Evolutionary conservation across 495 filamentous ascomycete species (phyloP), one percentile per base, ranked within the genome.

Genomic region (Trichodelitschia bisporula): DNA sequence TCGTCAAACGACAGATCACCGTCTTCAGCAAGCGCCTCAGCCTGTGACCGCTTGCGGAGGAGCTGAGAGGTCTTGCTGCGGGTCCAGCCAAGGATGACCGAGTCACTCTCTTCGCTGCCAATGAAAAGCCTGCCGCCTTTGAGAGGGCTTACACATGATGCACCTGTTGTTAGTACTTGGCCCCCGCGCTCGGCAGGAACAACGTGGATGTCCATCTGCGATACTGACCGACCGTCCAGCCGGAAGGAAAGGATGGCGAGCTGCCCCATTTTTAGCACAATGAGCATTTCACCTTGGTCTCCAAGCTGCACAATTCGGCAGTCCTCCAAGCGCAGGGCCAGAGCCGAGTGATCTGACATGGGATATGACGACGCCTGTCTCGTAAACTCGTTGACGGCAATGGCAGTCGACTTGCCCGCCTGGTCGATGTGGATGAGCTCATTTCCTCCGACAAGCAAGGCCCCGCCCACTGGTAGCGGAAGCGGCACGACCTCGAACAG

Each of bases 401-500:
- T 75, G 6, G 79, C 86, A 43, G 73, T 91, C 10, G 79, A 66
- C 51, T 89, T 93, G 3, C 86, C 86, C 9, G 77, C 72, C 57
- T 95, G 89, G 46, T 95, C 86, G 36, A 97, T 72, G 51, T 97
- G 89, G 33, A 97, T 76, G 35, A 97, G 50, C 43, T 91, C 77
- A 47, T 95, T 93, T 9, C 60, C 61, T 4, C 86, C 89, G 25
- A 97, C 55, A 19, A 97, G 62, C 15, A 97, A 52, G 18, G 79
- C 72, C 15, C 86, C 86, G 30, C 86, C 86, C 26, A 95, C 68
- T 14, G 80, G 80, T 14, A 72, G 62, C 4, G 79, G 77, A 10
- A 99, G 59, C 19, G 86, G 68, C 23, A 91, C 61, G 23, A 93
- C 72, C 39, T 68, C 66, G 44, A 74, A 86, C 6, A 93, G 56